These are phyloP conservation scores for Globisporangium sylvaticum DNA, from an alignment of 352 stramenopile genomes.

Conservation along the genomic window DNA sequence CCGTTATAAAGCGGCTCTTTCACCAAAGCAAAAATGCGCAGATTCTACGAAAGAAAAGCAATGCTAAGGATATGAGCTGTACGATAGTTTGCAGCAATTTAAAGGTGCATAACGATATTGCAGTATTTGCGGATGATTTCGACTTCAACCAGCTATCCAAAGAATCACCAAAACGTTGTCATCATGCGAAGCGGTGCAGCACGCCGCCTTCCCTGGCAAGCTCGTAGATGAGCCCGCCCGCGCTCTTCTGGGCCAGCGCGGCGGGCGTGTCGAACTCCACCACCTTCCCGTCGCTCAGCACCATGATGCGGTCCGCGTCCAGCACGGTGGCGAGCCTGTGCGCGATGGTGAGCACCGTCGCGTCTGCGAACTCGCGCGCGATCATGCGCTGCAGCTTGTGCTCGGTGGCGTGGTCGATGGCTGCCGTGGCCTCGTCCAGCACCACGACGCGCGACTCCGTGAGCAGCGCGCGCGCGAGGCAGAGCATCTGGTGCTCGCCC, in stretches of 20 bases:
- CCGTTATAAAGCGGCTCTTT: no score
- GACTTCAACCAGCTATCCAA: no score
- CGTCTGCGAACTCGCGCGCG: slow-evolving; percentile 79
- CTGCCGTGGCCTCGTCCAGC: slow-evolving; percentile 75
- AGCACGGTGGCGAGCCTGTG: slow-evolving; percentile 97
- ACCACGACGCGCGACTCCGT: slow-evolving; percentile 83
- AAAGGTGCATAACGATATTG: no score
- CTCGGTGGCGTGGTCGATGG: slow-evolving; percentile 85
- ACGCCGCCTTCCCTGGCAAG: slow-evolving; percentile 30
- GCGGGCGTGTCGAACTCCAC: slow-evolving; percentile 81
- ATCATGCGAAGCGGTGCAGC: background rate
- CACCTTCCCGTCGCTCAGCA: slow-evolving; percentile 90
- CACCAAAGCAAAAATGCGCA: no score
- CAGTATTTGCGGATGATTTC: no score
- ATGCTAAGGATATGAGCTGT: background rate
- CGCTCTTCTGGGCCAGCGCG: slow-evolving; percentile 35
- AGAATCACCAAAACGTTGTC: no score
- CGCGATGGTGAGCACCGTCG: slow-evolving; percentile 95
- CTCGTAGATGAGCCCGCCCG: slow-evolving; percentile 31
- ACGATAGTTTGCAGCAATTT: no score
- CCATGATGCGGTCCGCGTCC: slow-evolving; percentile 94
- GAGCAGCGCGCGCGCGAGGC: slow-evolving; percentile 92
- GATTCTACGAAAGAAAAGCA: no score
- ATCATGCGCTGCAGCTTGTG: slow-evolving; percentile 72
- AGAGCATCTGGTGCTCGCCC: slow-evolving; percentile 94